A percentile compares a stretch with the other conserved stretches of the same genome.
Evolutionary conservation across 495 filamentous ascomycete genomes (phyloP).

Genomic region (Trichoderma virens): DNA sequence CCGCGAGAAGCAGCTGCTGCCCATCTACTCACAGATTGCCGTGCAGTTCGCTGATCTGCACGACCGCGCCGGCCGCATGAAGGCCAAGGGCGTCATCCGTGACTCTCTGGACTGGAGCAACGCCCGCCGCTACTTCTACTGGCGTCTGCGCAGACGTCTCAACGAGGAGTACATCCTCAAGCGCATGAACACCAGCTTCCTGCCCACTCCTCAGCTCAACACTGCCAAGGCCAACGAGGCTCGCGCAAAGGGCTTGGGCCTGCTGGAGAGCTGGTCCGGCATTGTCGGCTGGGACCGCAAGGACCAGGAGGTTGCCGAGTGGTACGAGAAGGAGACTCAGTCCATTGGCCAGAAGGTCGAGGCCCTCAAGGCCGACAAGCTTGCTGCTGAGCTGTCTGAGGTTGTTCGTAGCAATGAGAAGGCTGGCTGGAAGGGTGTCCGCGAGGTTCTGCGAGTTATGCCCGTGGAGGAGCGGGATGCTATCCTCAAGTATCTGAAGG

Average conservation of each 20-base stretch:
- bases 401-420: constrained; percentile 63
- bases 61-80: constrained; percentile 94
- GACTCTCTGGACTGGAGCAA: constrained; percentile 76
- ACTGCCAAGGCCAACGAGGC: constrained; percentile 35
- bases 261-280: constrained; percentile 70
- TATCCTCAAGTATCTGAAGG: constrained; percentile 62
- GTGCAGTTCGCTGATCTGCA: constrained; percentile 95
- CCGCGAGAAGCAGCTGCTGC: constrained; percentile 81
- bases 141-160: constrained; percentile 92
- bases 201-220: constrained; percentile 33
- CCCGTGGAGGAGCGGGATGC: constrained; percentile 82
- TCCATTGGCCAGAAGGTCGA: constrained; percentile 71
- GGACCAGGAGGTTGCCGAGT: constrained; percentile 78
- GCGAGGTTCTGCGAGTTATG: constrained; percentile 76
- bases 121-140: constrained; percentile 98
- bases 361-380: constrained; percentile 62
- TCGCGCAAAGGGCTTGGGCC: constrained; percentile 56
- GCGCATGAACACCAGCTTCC: constrained; percentile 58
- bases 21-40: constrained; percentile 87
- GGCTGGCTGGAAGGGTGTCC: constrained; percentile 78
- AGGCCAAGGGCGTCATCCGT: constrained; percentile 92
- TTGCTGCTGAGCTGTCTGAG: constrained; percentile 70
- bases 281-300: constrained; percentile 63
- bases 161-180: constrained; percentile 95
- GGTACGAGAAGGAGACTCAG: constrained; percentile 97